Conservation (phyloP, 1,284 basidiomycete genomes). For the Trichosporon sp. region DNA sequence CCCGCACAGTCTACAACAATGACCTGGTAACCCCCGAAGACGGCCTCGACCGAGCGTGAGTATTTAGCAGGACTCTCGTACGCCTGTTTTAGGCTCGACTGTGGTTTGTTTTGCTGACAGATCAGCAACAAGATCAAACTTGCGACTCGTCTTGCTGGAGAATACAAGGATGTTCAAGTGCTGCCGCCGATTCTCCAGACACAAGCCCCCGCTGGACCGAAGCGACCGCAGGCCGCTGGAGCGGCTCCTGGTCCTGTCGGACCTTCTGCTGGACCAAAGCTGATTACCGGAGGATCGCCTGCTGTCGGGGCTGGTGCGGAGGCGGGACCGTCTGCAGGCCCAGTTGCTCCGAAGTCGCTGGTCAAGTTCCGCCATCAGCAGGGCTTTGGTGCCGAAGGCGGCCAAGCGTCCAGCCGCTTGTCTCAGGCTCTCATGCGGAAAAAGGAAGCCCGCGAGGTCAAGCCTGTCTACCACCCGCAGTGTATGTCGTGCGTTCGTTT, state of each 20-base stretch:
- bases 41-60: constrained; percentile 54
- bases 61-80: constrained; percentile 11
- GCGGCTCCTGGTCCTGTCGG: constrained; percentile 67
- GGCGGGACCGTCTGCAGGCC: neutral
- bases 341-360: constrained; percentile 40
- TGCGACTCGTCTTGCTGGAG: constrained; percentile 72
- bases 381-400: constrained; percentile 55
- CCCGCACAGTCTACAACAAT: constrained; percentile 55
- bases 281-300: constrained; percentile 22
- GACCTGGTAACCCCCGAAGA: constrained; percentile 43
- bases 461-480: constrained; percentile 90
- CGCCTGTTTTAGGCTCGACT: no score
- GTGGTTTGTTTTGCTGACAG: neutral
- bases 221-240: constrained; percentile 61
- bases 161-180: constrained; percentile 83
- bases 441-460: constrained; percentile 86
- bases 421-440: constrained; percentile 84
- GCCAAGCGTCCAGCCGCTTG: constrained; percentile 62
- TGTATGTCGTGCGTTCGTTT: neutral
- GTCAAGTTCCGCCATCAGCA: constrained; percentile 58
- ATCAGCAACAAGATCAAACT: constrained; percentile 59
- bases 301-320: neutral
- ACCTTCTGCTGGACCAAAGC: constrained; percentile 28
- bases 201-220: constrained; percentile 73
- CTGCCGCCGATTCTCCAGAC: constrained; percentile 78